A percentile compares a stretch with the other conserved stretches of the same genome.
These are phyloP conservation scores for Penicillium silybi DNA, from an alignment of 495 filamentous ascomycete genomes.

Conservation along the genomic window DNA sequence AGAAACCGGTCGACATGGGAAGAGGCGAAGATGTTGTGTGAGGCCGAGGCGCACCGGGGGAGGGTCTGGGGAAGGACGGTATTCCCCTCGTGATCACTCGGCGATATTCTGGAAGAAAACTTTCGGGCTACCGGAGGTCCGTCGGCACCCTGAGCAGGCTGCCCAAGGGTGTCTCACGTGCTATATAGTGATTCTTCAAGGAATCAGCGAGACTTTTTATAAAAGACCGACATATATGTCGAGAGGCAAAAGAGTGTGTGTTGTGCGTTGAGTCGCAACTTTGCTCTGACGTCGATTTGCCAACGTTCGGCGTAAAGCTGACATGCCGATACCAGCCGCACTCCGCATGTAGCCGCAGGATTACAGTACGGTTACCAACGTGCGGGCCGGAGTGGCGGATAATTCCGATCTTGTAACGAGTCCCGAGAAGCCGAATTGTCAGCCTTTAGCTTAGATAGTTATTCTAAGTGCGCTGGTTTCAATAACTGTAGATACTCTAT, in stretches of 20 bases:
- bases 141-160: slow-evolving; percentile 15
- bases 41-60: slow-evolving; percentile 15
- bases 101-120: slow-evolving; percentile 23
- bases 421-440: slow-evolving; percentile 25
- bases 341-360: slow-evolving; percentile 17
- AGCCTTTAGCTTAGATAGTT: no score
- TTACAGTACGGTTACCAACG: slow-evolving; percentile 13
- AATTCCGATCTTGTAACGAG: slow-evolving; percentile 2
- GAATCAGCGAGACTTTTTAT: background rate
- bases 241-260: slow-evolving; percentile 8
- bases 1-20: slow-evolving; percentile 29
- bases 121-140: slow-evolving; percentile 33
- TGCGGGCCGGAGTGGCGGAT: slow-evolving; percentile 4
- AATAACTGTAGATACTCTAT: no score
- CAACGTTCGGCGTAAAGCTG: slow-evolving; percentile 26
- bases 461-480: no score
- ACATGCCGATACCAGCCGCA: slow-evolving; percentile 38
- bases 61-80: slow-evolving; percentile 22
- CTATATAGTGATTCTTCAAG: background rate
- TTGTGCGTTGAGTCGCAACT: slow-evolving; percentile 1
- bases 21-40: slow-evolving; percentile 8
- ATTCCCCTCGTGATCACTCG: slow-evolving; percentile 28
- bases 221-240: background rate
- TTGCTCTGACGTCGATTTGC: slow-evolving; percentile 22
- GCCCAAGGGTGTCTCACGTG: background rate